Conservation (phyloP, 2,329 filamentous ascomycete genomes). For the Aspergillus floridensis region DNA sequence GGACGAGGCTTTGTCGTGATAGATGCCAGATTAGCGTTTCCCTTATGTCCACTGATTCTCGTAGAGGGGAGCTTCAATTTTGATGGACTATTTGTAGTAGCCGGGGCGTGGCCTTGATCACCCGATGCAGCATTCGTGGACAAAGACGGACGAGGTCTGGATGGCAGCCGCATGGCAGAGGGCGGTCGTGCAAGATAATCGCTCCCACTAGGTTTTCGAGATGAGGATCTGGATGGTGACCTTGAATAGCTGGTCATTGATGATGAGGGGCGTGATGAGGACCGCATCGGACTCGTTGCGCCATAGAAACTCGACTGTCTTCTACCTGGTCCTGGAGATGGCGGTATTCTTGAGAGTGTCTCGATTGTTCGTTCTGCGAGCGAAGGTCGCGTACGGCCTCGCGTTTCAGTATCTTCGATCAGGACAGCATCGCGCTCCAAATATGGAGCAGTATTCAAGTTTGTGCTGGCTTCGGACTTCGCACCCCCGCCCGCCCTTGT, state of each 20-base stretch:
- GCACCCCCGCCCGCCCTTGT: conserved; percentile 21
- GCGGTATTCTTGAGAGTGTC: conserved; percentile 73
- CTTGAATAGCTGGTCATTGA: conserved; percentile 50
- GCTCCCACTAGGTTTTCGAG: conserved; percentile 54
- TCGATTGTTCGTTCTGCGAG: conserved; percentile 82
- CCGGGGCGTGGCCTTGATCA: conserved; percentile 13
- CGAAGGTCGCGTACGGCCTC: conserved; percentile 32
- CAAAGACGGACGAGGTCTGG: conserved; percentile 31
- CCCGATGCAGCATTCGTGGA: conserved; percentile 17
- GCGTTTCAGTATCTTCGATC: conserved; percentile 19
- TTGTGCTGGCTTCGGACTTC: conserved; percentile 14
- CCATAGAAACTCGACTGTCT: conserved; percentile 73
- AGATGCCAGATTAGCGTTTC: conserved; percentile 48
- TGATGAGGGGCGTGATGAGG: conserved; percentile 63
- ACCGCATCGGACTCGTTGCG: conserved; percentile 57
- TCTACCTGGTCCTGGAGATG: conserved; percentile 68
- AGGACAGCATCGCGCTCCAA: conserved; percentile 17
- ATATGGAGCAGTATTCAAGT: conserved; percentile 9
- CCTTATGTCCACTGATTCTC: conserved; percentile 19
- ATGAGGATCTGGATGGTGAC: conserved; percentile 44
- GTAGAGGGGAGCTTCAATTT: conserved; percentile 22
- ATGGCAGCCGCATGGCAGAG: conserved; percentile 34
- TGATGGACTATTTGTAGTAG: conserved; percentile 23
- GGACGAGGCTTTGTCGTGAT: conserved; percentile 52
- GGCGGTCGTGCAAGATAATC: conserved; percentile 45